Evolutionary conservation across 306 rosid genomes (phyloP), one percentile per base, ranked within the genome.

Genomic region (Dalbergia oliveri): DNA sequence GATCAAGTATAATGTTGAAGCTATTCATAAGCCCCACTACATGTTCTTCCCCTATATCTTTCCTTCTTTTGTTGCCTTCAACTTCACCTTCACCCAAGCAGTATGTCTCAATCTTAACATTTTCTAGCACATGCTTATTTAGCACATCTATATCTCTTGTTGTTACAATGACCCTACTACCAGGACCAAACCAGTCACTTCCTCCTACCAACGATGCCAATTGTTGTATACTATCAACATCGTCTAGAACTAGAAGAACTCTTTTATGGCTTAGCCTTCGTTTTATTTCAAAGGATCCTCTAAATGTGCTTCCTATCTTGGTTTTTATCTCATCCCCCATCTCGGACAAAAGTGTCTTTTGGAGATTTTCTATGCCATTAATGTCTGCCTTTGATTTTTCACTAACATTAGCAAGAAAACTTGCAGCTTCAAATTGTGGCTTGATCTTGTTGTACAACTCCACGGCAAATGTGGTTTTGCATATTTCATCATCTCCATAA

Each of bases 261-360:
- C 18, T 53, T 53, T 14, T n/a, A 53, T 53, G 21, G 19, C 18
- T 0, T 13, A 53, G 18, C 59, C 18, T 14, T 6, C 12, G 59
- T 8, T 13, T n/a, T 0, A 1, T 53, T 44, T 44, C 50, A 44
- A 1, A 44, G 12, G 50, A 44, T 44, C 50, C 50, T 44, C 6
- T 44, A 9, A 44, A 44, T 8, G 50, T 9, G 12, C 50, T 44
- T 8, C 50, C 50, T 44, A 44, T 44, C 50, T 26, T 26, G 31
- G 31, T 26, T 26, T 26, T 26, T 26, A 26, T 26, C 18, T 72
- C 19, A 15, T 11, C 54, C 1, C 2, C 11, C 26, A 37, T 37
- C 51, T 72, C 66, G 5, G 35, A 53, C 11, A 73, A 19, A 12
- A 73, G 57, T 23, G 35, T 23, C 78, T 73, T 4, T 73, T 41